Conservation (phyloP, 106 monocot genomes). For the Alisma plantagoaquatica region DNA sequence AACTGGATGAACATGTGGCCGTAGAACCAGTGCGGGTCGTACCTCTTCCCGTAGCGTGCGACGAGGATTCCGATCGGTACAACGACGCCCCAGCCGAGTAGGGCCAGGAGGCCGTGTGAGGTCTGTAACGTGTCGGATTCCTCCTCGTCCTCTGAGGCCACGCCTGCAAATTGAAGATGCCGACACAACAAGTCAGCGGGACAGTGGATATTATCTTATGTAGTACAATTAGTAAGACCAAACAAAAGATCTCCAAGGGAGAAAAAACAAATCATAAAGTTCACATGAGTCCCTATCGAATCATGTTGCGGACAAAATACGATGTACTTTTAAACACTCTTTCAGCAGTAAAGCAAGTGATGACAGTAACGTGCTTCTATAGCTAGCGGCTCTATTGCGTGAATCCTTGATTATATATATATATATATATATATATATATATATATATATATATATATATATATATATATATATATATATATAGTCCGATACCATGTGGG, state of each 20-base stretch:
- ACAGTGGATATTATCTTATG: background rate
- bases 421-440: too few species aligned
- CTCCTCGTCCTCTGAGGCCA: background rate
- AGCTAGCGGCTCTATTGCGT: too few species aligned
- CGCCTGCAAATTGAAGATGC: too few species aligned
- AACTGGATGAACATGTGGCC: conserved; percentile 41
- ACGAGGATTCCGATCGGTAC: conserved; percentile 34
- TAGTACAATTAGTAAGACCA: background rate
- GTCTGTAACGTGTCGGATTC: background rate
- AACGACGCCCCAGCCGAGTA: conserved; percentile 43
- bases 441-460: too few species aligned
- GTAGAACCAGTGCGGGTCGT: conserved; percentile 52
- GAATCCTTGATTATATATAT: too few species aligned
- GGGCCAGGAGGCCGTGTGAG: conserved; percentile 26
- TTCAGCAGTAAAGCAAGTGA: background rate
- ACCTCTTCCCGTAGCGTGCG: conserved; percentile 35
- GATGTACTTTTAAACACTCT: background rate
- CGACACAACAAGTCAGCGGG: too few species aligned
- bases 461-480: too few species aligned
- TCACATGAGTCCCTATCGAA: too few species aligned
- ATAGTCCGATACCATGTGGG: too few species aligned
- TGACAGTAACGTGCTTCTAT: too few species aligned
- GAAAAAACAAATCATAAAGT: background rate
- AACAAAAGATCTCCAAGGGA: background rate
- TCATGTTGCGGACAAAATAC: background rate